A percentile compares a stretch with the other conserved stretches of the same genome.
These are phyloP conservation scores for Pseudogymnoascus sp. DNA, from an alignment of 2,329 filamentous ascomycete species.

Conservation along the genomic window DNA sequence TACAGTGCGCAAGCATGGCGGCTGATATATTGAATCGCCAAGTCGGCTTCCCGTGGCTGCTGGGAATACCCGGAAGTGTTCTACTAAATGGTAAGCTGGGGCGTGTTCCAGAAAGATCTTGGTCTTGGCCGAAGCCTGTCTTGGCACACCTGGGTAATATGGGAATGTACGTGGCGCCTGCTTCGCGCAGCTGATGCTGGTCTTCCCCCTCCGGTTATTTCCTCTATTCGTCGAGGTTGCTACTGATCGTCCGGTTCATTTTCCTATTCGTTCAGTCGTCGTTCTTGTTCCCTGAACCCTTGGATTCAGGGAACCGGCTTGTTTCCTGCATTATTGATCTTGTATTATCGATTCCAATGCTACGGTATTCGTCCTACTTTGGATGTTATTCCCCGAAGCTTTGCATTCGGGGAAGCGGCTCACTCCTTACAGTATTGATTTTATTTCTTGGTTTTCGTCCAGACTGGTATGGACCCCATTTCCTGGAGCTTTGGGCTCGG, in stretches of 20 bases:
- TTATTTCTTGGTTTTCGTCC: background rate
- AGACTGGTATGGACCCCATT: background rate
- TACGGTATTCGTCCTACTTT: background rate
- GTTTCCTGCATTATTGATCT: background rate
- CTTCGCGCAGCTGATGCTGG: background rate
- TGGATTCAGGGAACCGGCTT: background rate
- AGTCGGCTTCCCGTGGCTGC: background rate
- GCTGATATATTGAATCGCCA: background rate
- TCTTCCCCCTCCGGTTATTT: background rate
- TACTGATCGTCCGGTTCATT: background rate
- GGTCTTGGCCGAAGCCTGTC: background rate
- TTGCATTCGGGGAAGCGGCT: background rate
- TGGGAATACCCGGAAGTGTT: background rate
- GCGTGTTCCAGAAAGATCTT: background rate
- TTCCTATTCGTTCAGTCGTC: background rate
- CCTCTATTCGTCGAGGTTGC: background rate
- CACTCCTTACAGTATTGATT: background rate
- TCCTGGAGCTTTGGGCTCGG: background rate
- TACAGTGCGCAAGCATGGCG: background rate
- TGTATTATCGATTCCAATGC: background rate
- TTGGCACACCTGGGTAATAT: background rate
- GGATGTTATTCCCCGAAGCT: background rate
- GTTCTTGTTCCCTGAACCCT: background rate
- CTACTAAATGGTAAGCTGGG: background rate
- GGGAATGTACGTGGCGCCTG: background rate